Base-by-base conservation (phyloP, 192 early-diverging fungal genomes). In the Spizellomyces sp. region DNA sequence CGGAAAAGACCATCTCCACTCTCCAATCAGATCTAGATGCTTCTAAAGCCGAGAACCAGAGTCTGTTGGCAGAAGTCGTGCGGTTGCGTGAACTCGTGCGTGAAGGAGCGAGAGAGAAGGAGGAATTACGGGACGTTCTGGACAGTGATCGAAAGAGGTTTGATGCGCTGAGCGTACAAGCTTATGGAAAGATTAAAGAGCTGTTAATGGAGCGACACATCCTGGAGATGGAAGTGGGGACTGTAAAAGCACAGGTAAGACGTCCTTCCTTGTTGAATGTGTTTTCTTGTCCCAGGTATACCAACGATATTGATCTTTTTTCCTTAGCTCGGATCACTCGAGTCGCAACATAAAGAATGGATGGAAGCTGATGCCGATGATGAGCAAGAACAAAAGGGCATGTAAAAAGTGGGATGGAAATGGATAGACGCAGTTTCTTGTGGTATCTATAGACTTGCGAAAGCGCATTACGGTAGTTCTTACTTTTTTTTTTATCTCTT, bases 141-240 rank as follows among this genome's bases (percentile, higher is more conserved):
- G 72, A 82, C 56, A 77, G 56, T 22, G 56, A 79, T 21, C 66
- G 72, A 60, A 58, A 55, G 6, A 65, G 69, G 67, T 85, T 81
- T 76, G 80, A 85, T 41, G 65, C 66, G 60, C 62, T 83, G 36
- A 66, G 64, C 19, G 79, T 52, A 10, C 71, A 75, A 60, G 80
- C 84, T 7, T 79, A 70, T 57, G 71, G 70, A 58, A 83, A 83
- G 76, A 83, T 85, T 55, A 80, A 81, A 66, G 81, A 85, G 74
- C 55, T 84, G 15, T 60, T 84, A 46, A 68, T 69, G 44, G 82
- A 84, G 59, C 22, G 75, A 48, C 72, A 77, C 19, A 61, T 79
- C 21, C 21, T 73, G 19, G 75, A 77, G 48, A 64, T 83, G 70
- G 76, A 79, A 63, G 67, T 79, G 12, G 63, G 59, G 14, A 61